phyloP scores from a whole-genome alignment of 805 yeast species.

The Wickerhamomyces strasburgensis region DNA sequence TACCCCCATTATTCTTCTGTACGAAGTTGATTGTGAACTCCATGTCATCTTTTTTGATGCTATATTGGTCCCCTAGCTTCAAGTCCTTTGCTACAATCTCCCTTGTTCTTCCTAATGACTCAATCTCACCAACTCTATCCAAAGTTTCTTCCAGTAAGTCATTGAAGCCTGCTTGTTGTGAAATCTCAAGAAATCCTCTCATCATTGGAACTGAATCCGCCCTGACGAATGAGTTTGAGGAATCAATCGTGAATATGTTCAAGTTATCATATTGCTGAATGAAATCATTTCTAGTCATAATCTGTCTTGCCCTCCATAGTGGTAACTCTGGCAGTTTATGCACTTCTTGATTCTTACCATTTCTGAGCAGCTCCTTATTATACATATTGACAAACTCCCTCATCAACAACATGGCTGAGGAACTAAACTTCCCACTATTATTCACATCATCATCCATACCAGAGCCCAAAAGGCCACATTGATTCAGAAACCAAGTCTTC shows the following conservation, averaged over 20 bases:
- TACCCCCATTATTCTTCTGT: constrained; percentile 11
- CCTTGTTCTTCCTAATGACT: constrained; percentile 71
- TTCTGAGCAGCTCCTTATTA: constrained; percentile 28
- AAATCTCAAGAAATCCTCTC: constrained; percentile 81
- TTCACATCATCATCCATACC: constrained; percentile 88
- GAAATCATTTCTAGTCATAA: constrained; percentile 81
- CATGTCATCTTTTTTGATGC: constrained; percentile 21
- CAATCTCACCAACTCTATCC: constrained; percentile 69
- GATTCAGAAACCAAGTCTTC: constrained; percentile 80
- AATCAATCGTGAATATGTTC: constrained; percentile 76
- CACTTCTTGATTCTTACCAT: constrained; percentile 22
- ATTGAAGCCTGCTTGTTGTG: constrained; percentile 65
- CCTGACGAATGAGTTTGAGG: constrained; percentile 56
- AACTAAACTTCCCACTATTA: constrained; percentile 74
- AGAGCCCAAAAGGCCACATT: constrained; percentile 71
- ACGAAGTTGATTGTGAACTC: constrained; percentile 12
- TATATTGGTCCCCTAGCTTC: constrained; percentile 44
- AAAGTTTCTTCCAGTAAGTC: constrained; percentile 59
- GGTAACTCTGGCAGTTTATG: constrained; percentile 71
- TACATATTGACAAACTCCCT: constrained; percentile 62
- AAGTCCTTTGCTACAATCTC: constrained; percentile 72
- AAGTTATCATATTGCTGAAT: constrained; percentile 70
- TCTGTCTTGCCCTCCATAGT: constrained; percentile 76
- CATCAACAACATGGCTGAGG: constrained; percentile 70
- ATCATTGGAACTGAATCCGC: constrained; percentile 88